phyloP scores from a whole-genome alignment of 2,329 filamentous ascomycete genomes.

The Epichloe coenophiala region DNA sequence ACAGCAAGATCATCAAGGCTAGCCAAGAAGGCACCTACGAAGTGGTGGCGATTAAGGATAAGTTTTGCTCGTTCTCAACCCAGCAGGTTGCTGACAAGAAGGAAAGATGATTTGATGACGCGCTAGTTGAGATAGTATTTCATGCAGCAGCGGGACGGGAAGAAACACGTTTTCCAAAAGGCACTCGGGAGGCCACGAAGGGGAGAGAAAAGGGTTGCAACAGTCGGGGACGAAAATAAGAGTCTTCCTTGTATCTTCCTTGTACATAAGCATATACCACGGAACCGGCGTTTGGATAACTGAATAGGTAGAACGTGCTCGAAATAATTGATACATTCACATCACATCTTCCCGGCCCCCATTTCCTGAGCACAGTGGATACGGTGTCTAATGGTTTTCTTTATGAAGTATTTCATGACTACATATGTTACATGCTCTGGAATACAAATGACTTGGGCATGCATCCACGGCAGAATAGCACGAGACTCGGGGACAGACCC shows the following conservation, averaged over 20 bases:
- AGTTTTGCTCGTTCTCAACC: slow-evolving; percentile 78
- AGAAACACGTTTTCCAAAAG: slow-evolving; percentile 17
- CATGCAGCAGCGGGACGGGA: too few relatives aligned
- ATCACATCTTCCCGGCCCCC: too few relatives aligned
- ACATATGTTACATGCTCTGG: not conserved
- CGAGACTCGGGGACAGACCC: too few relatives aligned
- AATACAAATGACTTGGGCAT: too few relatives aligned
- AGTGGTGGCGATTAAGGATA: slow-evolving; percentile 90
- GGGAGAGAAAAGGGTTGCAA: slow-evolving; percentile 10
- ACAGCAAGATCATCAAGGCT: slow-evolving; percentile 68
- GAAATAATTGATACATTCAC: not conserved
- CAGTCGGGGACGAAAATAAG: slow-evolving; percentile 14
- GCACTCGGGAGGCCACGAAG: slow-evolving; percentile 22
- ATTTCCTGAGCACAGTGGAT: too few relatives aligned
- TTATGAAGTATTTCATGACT: not conserved
- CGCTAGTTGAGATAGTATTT: not conserved
- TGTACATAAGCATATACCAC: slow-evolving; percentile 15
- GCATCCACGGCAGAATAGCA: too few relatives aligned
- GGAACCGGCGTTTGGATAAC: slow-evolving; percentile 8
- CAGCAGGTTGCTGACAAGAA: slow-evolving; percentile 39
- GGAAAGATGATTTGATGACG: slow-evolving; percentile 13
- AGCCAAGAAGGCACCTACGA: slow-evolving; percentile 95
- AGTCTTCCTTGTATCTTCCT: slow-evolving; percentile 12
- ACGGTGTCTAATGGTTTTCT: too few relatives aligned
- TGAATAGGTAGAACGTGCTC: slow-evolving; percentile 5